Conservation (phyloP, 495 filamentous ascomycete species). For the Podospora sp. region DNA sequence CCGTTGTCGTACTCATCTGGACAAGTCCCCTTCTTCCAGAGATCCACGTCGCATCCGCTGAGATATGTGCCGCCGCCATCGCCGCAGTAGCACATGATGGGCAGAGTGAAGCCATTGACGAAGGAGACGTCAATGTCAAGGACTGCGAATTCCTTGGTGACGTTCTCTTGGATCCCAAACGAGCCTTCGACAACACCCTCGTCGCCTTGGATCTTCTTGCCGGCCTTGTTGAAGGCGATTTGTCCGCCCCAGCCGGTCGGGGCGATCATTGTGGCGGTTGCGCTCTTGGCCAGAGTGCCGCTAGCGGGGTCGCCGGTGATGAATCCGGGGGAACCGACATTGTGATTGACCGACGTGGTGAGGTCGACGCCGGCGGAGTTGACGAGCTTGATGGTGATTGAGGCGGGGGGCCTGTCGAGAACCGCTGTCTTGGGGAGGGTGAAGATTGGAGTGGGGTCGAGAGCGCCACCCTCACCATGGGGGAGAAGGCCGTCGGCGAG, state of each 20-base stretch:
- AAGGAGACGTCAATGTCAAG: not conserved
- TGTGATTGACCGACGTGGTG: not conserved
- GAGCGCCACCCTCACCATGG: constrained; percentile 1
- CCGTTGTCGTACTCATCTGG: not conserved
- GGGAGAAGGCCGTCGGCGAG: no score
- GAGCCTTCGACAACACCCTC: not conserved
- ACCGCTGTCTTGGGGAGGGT: not conserved
- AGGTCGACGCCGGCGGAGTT: not conserved
- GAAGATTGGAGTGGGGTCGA: not conserved
- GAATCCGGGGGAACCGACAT: not conserved
- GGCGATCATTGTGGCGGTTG: not conserved
- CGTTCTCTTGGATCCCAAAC: not conserved
- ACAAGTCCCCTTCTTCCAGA: not conserved
- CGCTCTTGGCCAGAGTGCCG: not conserved
- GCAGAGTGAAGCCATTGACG: not conserved
- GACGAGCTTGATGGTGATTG: not conserved
- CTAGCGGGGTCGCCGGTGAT: not conserved
- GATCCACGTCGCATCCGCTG: not conserved
- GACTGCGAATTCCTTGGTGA: not conserved
- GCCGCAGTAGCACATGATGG: not conserved
- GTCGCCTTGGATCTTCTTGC: not conserved
- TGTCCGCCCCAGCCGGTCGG: not conserved
- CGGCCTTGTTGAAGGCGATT: constrained; percentile 3
- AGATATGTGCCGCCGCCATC: not conserved
- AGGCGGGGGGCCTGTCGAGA: not conserved